Evolutionary conservation across 768 basidiomycete genomes (phyloP), one percentile per base, ranked within the genome.

Genomic region (Gymnopilus junonius): DNA sequence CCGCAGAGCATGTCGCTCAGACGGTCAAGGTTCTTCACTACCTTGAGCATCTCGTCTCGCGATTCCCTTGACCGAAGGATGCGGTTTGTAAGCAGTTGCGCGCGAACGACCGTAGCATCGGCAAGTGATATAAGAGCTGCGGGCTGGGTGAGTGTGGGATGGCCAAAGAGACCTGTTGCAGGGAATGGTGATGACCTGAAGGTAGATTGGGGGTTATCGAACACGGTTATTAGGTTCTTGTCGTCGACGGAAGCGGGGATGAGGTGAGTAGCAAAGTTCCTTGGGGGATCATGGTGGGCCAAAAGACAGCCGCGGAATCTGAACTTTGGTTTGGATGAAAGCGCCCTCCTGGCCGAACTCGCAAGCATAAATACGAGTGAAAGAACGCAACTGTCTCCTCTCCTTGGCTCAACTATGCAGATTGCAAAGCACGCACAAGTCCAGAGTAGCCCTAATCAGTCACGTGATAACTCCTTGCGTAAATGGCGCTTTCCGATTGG

Each of bases 1-100:
- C 93, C 90, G 70, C 97, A 99, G 2, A 99, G 80, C 76, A 97
- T 83, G 80, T 99, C 96, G 73, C 96, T 98, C 68, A 99, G 87
- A 64, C 97, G 83, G 80, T 99, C 97, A 64, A 99, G 79, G 74
- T 97, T 97, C 82, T 98, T 98, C 63, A 98, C 93, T 10, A 94
- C 94, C 76, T 89, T 86, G 63, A 89, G 80, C 51, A 97, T 81
- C 74, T 97, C 95, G 55, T 81, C 76, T 37, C 87, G 83, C 4
- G 91, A 90, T 70, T 91, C 82, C 70, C 86, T 81, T 8, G 93
- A 90, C 14, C 85, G 83, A 54, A 92, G 76, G 25, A 99, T 93
- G 43, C 97, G 88, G 59, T 90, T 85, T 15, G 97, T 96, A 57
- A 99, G 83, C 31, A 92, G 76, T 65, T 88, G 86, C 6, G 94